Evolutionary conservation across 1,284 basidiomycete genomes (phyloP), one percentile per base, ranked within the genome.

Genomic region (Acaromyces ingoldii): DNA sequence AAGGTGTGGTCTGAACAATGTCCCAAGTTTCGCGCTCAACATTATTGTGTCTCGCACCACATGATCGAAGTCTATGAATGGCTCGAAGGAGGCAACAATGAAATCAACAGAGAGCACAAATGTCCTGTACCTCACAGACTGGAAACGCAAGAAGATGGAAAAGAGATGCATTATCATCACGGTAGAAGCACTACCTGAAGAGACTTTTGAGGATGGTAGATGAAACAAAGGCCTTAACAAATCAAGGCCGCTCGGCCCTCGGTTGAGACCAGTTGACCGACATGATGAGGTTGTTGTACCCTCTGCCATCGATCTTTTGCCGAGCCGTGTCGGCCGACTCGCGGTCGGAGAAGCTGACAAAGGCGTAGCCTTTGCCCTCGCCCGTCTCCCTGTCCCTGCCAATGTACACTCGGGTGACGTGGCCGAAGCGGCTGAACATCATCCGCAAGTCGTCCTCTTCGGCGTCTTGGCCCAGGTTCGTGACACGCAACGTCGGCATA

Each of bases 301-400:
- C 91, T 72, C 85, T 83, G 25, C 95, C 95, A 73, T 99, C 84
- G 70, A 93, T 85, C 80, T 91, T 96, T 72, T 89, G 84, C 79
- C 96, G 86, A 37, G 95, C 95, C 66, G 80, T 81, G 78, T 95
- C 89, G 24, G 90, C 95, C 44, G 82, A 80, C 21, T 82, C 80
- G 67, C 82, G 81, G 31, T 86, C 85, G 75, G 97, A 92, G 73
- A 96, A 98, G 76, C 87, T 90, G 66, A 96, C 91, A 64, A 91
- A 91, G 15, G 91, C 91, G 77, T 93, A 95, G 57, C 95, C 93
- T 78, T 96, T 97, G 65, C 91, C 91, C 39, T 87, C 82, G 51
- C 91, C 89, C 6, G 95, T 98, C 72, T 97, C 92, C 58, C 91
- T 83, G 76, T 98, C 93, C 52, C 89, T 83, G 36, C 95, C 95